Evolutionary conservation across 441 rosid species (phyloP).

Genomic region (Hura crepitans): DNA sequence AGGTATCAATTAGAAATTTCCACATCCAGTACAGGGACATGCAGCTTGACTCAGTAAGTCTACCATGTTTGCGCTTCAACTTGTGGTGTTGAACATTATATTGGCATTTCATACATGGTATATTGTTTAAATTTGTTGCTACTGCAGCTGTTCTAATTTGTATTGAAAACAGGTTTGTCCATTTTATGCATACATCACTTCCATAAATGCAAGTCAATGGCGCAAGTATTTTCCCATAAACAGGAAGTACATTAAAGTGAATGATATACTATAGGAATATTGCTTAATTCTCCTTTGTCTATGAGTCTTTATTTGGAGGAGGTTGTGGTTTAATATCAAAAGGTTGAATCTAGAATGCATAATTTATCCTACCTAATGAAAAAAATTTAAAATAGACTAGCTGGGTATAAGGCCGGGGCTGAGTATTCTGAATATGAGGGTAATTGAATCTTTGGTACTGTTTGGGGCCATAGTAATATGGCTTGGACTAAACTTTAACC

Average conservation of each 20-base stretch:
- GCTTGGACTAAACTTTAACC: too few species aligned
- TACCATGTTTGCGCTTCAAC: slow-evolving; percentile 9
- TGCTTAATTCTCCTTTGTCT: too few species aligned
- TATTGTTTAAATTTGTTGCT: background rate
- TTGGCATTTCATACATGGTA: slow-evolving; percentile 3
- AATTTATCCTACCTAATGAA: too few species aligned
- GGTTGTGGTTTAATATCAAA: too few species aligned
- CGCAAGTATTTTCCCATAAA: background rate
- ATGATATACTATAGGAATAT: too few species aligned
- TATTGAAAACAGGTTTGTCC: background rate
- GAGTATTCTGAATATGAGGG: too few species aligned
- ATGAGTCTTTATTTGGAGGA: too few species aligned
- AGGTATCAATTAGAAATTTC: slow-evolving; percentile 73
- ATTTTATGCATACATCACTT: background rate
- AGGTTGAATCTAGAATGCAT: too few species aligned
- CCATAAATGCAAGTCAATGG: background rate
- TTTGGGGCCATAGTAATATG: too few species aligned
- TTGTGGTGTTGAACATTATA: background rate
- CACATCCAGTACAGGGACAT: slow-evolving; percentile 58
- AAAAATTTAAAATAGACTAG: too few species aligned
- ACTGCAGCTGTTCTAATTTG: background rate
- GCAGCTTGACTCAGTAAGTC: slow-evolving; percentile 55
- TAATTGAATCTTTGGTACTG: too few species aligned
- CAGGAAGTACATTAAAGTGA: background rate
- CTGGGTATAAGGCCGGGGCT: too few species aligned